Evolutionary conservation across 2,329 filamentous ascomycete genomes (phyloP).

Genomic region (Elsinoe australis): DNA sequence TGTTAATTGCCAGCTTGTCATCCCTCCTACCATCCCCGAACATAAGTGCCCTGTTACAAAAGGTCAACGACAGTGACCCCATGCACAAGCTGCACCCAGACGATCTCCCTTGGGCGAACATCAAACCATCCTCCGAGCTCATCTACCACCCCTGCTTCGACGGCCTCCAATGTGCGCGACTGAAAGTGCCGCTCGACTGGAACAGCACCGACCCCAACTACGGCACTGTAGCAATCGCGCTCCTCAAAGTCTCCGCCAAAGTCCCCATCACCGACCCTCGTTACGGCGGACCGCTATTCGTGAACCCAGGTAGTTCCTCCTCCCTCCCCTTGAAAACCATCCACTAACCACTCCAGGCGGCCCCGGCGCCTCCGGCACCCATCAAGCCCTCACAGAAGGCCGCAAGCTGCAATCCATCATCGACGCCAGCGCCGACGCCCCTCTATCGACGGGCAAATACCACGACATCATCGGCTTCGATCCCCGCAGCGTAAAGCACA

Average conservation of each 20-base stretch:
- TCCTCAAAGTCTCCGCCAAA: constrained; percentile 40
- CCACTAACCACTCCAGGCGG: constrained; percentile 25
- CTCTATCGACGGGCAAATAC: constrained; percentile 20
- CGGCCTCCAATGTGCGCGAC: constrained; percentile 41
- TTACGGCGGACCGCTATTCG: constrained; percentile 41
- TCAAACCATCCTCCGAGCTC: constrained; percentile 13
- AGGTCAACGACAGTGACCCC: neutral
- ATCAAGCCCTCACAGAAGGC: constrained; percentile 30
- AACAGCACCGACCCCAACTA: constrained; percentile 26
- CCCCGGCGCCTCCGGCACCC: constrained; percentile 39
- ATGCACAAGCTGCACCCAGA: constrained; percentile 3
- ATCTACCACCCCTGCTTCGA: constrained; percentile 34
- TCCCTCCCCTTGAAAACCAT: neutral
- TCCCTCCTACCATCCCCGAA: too few species aligned
- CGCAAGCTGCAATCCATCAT: constrained; percentile 33
- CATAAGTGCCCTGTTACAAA: too few species aligned
- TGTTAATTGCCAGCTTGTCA: too few species aligned
- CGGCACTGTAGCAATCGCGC: constrained; percentile 36
- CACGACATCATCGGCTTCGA: constrained; percentile 39
- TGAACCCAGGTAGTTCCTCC: constrained; percentile 36
- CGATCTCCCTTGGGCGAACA: neutral
- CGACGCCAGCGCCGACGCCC: constrained; percentile 26
- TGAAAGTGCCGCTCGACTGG: constrained; percentile 44
- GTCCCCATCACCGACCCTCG: constrained; percentile 35
- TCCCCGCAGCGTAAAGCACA: constrained; percentile 36